Percentiles rank a stretch among this genome's conserved stretches.
Evolutionary conservation across 2,329 filamentous ascomycete genomes (phyloP).

Genomic region (Microsporum ferrugineum): DNA sequence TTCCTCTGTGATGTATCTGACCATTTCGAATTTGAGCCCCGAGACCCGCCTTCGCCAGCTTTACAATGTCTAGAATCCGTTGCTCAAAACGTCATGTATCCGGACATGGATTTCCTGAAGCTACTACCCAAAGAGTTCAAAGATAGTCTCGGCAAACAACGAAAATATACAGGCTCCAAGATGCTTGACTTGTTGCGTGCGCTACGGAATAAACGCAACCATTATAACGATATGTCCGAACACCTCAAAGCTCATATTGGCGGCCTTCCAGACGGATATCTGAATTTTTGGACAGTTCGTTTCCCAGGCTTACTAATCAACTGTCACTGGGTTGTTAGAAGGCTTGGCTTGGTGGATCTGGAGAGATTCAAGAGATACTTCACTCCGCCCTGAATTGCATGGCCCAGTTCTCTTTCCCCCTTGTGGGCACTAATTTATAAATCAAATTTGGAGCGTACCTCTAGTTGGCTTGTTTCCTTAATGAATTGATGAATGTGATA

Average conservation of each 20-base stretch:
- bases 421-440: not conserved
- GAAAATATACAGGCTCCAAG: conserved; percentile 78
- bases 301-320: conserved; percentile 70
- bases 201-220: conserved; percentile 89
- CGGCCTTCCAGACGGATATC: conserved; percentile 64
- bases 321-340: conserved; percentile 64
- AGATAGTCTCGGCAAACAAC: conserved; percentile 80
- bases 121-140: conserved; percentile 69
- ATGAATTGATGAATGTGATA: not conserved
- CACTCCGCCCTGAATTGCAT: conserved; percentile 20
- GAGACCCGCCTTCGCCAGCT: conserved; percentile 63
- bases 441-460: not conserved
- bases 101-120: conserved; percentile 65
- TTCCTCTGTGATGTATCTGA: conserved; percentile 97
- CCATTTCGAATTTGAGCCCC: conserved; percentile 84
- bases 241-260: conserved; percentile 63
- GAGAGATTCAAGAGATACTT: conserved; percentile 37
- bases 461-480: not conserved
- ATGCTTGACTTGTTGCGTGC: conserved; percentile 81
- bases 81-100: conserved; percentile 34
- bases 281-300: conserved; percentile 67
- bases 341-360: conserved; percentile 44
- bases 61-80: conserved; percentile 49
- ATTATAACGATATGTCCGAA: conserved; percentile 92
- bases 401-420: not conserved